Evolutionary conservation across 495 filamentous ascomycete species (phyloP).

Genomic region (Hypoxylon crocopeplum): DNA sequence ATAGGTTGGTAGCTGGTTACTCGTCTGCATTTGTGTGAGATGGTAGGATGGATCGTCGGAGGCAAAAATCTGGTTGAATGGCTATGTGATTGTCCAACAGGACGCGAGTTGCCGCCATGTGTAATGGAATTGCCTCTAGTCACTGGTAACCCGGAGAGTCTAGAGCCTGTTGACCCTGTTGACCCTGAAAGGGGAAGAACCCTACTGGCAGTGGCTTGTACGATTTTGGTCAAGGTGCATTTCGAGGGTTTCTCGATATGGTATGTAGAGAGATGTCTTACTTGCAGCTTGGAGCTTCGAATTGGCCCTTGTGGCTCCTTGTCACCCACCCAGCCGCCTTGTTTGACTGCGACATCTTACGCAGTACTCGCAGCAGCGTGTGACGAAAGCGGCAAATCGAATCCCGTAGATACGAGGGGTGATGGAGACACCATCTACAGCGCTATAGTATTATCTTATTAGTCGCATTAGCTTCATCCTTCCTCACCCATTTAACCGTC

Average conservation of each 20-base stretch:
- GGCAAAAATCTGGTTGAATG: conserved; percentile 23
- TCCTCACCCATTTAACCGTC: conserved; percentile 5
- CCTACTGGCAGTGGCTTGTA: conserved; percentile 10
- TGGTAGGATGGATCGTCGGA: conserved; percentile 30
- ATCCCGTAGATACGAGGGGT: conserved; percentile 16
- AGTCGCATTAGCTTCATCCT: conserved; percentile 6
- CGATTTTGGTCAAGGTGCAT: conserved; percentile 8
- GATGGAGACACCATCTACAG: neutral
- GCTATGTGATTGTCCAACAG: conserved; percentile 18
- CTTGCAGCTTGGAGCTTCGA: conserved; percentile 6
- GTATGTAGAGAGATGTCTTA: neutral
- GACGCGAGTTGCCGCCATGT: conserved; percentile 35
- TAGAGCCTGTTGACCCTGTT: conserved; percentile 21
- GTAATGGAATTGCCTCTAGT: conserved; percentile 20
- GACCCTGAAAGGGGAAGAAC: conserved; percentile 12
- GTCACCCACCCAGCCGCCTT: neutral
- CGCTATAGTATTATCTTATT: neutral
- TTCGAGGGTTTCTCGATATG: conserved; percentile 1
- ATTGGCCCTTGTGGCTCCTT: neutral
- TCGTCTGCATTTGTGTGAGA: conserved; percentile 21
- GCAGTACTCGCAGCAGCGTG: conserved; percentile 8
- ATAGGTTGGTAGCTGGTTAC: conserved; percentile 10
- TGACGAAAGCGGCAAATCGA: conserved; percentile 39
- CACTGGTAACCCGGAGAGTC: conserved; percentile 15
- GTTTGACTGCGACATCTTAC: conserved; percentile 17